Conservation (phyloP, 768 basidiomycete genomes). For the Rhizopogon vulgaris region DNA sequence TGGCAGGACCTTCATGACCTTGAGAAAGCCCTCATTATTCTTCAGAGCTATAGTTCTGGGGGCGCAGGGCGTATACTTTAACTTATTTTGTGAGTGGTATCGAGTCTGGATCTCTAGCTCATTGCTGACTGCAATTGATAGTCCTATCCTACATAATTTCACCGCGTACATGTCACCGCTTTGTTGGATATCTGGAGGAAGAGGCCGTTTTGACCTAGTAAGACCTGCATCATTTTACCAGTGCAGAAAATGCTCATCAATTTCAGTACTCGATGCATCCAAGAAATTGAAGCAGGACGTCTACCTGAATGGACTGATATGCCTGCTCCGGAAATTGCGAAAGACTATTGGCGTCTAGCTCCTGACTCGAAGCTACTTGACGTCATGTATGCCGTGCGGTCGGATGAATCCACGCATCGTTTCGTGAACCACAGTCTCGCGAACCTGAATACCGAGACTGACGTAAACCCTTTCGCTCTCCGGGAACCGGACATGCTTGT, state of each 20-base stretch:
- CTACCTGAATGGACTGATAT: conserved; percentile 75
- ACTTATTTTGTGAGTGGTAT: conserved; percentile 66
- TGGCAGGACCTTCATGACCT: conserved; percentile 88
- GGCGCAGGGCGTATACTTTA: conserved; percentile 90
- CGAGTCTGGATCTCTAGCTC: conserved; percentile 3
- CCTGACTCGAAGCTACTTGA: conserved; percentile 76
- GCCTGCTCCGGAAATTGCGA: conserved; percentile 83
- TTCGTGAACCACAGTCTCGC: conserved; percentile 97
- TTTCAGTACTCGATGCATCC: conserved; percentile 69
- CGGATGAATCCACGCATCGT: conserved; percentile 88
- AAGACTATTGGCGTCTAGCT: conserved; percentile 88
- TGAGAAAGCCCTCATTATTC: conserved; percentile 71
- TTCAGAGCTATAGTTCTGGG: conserved; percentile 82
- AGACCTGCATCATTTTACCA: conserved; percentile 23
- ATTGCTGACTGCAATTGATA: conserved; percentile 22
- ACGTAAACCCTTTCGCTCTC: conserved; percentile 87
- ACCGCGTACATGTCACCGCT: conserved; percentile 76
- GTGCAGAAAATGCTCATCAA: conserved; percentile 9
- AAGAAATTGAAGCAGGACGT: conserved; percentile 75
- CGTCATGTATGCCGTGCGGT: conserved; percentile 86
- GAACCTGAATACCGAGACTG: conserved; percentile 67
- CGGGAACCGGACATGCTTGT: conserved; percentile 83
- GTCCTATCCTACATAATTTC: conserved; percentile 77
- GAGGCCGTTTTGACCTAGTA: conserved; percentile 93
- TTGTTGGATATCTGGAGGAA: conserved; percentile 90